These are phyloP conservation scores for Aspergillus felis DNA, from an alignment of 2,329 filamentous ascomycete species.

Conservation along the genomic window DNA sequence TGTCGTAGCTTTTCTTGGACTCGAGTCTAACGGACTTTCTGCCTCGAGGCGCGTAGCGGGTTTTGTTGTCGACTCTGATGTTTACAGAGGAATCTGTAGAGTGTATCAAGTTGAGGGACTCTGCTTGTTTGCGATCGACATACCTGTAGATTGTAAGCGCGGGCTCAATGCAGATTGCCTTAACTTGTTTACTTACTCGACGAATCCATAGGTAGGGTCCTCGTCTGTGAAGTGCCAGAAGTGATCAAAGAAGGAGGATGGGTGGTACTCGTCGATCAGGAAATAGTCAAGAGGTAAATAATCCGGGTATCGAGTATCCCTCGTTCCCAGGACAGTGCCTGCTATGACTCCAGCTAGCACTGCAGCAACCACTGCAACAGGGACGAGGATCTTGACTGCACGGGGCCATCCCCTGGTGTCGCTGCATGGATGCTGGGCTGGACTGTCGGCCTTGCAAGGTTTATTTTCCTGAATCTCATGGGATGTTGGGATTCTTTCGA, in stretches of 20 bases:
- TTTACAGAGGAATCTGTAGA: constrained; percentile 52
- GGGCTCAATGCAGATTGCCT: not conserved
- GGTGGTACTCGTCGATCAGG: constrained; percentile 41
- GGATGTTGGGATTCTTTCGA: not conserved
- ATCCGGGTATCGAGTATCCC: constrained; percentile 40
- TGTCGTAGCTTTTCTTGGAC: constrained; percentile 57
- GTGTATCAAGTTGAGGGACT: constrained; percentile 56
- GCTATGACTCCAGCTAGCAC: constrained; percentile 49
- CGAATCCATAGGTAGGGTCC: constrained; percentile 45
- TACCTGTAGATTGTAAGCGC: constrained; percentile 24
- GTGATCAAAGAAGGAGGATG: constrained; percentile 41
- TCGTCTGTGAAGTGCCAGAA: constrained; percentile 44
- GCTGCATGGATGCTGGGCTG: not conserved
- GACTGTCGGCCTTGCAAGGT: not conserved
- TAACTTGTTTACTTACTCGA: constrained; percentile 39
- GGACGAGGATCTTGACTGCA: not conserved
- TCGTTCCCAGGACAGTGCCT: constrained; percentile 36
- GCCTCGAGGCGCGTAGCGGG: constrained; percentile 55
- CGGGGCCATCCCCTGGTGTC: not conserved
- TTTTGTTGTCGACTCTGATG: constrained; percentile 58
- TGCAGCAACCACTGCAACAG: constrained; percentile 24
- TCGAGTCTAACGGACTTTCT: constrained; percentile 62
- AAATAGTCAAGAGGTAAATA: constrained; percentile 39
- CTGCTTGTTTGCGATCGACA: constrained; percentile 36
- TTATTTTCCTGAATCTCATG: not conserved